A percentile compares a stretch with the other conserved stretches of the same genome.
Conservation (phyloP, 495 filamentous ascomycete genomes). For the Xylaria castorea region DNA sequence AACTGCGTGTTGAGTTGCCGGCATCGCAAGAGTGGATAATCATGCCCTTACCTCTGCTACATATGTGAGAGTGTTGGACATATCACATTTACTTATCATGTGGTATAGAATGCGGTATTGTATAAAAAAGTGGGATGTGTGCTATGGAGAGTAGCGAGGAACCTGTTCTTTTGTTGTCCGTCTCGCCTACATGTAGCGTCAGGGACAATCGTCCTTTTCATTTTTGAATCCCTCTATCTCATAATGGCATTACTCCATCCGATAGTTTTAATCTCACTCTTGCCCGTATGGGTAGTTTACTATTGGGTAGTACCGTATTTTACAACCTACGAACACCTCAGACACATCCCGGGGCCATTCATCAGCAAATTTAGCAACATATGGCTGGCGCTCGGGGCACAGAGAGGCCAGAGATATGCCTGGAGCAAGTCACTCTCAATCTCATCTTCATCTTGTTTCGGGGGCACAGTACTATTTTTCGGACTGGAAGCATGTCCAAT, state of each 20-base stretch:
- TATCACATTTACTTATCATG: background rate
- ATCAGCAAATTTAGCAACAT: constrained; percentile 72
- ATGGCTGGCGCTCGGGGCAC: constrained; percentile 70
- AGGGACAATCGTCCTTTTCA: background rate
- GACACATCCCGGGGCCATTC: constrained; percentile 69
- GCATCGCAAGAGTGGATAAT: background rate
- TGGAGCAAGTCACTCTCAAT: constrained; percentile 1
- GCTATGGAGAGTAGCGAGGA: background rate
- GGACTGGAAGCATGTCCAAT: no score
- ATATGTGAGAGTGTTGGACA: background rate
- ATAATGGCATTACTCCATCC: constrained; percentile 9
- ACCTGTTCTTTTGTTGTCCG: background rate
- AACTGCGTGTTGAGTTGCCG: background rate
- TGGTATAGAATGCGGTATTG: background rate
- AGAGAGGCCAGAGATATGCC: constrained; percentile 20
- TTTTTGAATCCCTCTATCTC: background rate
- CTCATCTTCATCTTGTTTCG: background rate
- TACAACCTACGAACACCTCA: constrained; percentile 63
- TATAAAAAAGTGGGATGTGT: background rate
- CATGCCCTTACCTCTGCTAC: background rate
- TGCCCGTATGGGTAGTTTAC: constrained; percentile 13
- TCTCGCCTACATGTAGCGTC: background rate
- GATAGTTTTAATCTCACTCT: background rate
- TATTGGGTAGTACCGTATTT: constrained; percentile 62
- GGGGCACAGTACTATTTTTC: no score